A percentile compares a stretch with the other conserved stretches of the same genome.
These are phyloP conservation scores for Geranium incanum DNA, from an alignment of 441 rosid species.

Conservation along the genomic window DNA sequence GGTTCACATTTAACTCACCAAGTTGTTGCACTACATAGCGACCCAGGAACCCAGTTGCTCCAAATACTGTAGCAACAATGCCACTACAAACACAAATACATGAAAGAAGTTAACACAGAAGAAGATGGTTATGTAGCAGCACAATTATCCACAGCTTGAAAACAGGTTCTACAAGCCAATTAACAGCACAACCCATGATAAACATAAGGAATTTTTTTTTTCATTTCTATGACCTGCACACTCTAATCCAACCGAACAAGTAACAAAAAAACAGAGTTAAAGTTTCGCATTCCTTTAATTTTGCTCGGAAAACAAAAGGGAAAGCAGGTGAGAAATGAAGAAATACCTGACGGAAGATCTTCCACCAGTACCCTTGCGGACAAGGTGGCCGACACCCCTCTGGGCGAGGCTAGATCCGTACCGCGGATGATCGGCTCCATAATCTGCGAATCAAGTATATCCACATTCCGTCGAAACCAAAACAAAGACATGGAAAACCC, in stretches of 20 bases:
- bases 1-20: constrained; percentile 45
- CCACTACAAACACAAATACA: constrained; percentile 52
- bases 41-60: constrained; percentile 97
- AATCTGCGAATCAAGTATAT: constrained; percentile 27
- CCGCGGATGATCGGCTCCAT: constrained; percentile 53
- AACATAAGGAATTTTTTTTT: neutral
- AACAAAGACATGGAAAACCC: neutral
- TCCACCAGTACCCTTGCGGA: constrained; percentile 99
- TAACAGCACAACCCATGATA: neutral
- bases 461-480: neutral
- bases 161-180: neutral
- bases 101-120: neutral
- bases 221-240: too few species aligned
- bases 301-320: neutral
- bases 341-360: constrained; percentile 90
- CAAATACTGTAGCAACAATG: constrained; percentile 87
- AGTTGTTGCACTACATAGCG: constrained; percentile 98
- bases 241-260: neutral
- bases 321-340: neutral
- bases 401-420: constrained; percentile 52
- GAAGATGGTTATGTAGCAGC: neutral
- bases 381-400: constrained; percentile 67
- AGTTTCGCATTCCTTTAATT: neutral
- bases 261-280: neutral
- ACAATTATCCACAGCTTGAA: neutral